phyloP scores from a whole-genome alignment of 2,329 filamentous ascomycete genomes.

The Fusarium sororula region DNA sequence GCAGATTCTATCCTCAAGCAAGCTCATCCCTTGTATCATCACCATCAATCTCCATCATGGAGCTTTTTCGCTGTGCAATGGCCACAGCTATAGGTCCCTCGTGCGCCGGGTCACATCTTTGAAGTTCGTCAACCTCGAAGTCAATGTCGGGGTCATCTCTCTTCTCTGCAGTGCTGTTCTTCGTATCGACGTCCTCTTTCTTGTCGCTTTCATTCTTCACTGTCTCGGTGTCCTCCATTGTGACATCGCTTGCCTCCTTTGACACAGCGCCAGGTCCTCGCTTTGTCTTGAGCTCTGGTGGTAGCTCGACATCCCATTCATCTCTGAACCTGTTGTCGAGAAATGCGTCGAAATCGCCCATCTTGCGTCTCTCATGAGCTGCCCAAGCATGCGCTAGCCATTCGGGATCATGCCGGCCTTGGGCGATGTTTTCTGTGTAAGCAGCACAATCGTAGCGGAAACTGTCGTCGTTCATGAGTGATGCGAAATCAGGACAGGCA shows the following conservation, averaged over 20 bases:
- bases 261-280: not conserved
- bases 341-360: slow-evolving; percentile 61
- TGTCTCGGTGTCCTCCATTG: slow-evolving; percentile 20
- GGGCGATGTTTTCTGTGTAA: slow-evolving; percentile 56
- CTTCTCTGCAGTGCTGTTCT: not conserved
- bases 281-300: slow-evolving; percentile 44
- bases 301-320: slow-evolving; percentile 58
- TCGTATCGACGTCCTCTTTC: not conserved
- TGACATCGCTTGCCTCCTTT: slow-evolving; percentile 9
- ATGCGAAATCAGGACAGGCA: slow-evolving; percentile 53
- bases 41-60: slow-evolving; percentile 23
- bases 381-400: slow-evolving; percentile 63
- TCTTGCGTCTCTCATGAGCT: slow-evolving; percentile 58
- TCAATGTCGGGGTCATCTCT: not conserved
- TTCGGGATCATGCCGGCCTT: slow-evolving; percentile 60
- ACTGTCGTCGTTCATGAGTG: slow-evolving; percentile 57
- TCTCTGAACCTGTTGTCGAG: slow-evolving; percentile 56
- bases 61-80: not conserved
- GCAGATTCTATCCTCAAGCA: not conserved
- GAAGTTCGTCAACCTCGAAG: not conserved
- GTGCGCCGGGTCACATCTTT: not conserved
- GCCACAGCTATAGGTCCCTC: not conserved
- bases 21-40: slow-evolving; percentile 8
- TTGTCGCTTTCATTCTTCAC: not conserved
- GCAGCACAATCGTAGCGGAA: slow-evolving; percentile 58